A percentile compares a stretch with the other conserved stretches of the same genome.
These are phyloP conservation scores for Daldinia vernicosa DNA, from an alignment of 495 filamentous ascomycete species.

Conservation along the genomic window DNA sequence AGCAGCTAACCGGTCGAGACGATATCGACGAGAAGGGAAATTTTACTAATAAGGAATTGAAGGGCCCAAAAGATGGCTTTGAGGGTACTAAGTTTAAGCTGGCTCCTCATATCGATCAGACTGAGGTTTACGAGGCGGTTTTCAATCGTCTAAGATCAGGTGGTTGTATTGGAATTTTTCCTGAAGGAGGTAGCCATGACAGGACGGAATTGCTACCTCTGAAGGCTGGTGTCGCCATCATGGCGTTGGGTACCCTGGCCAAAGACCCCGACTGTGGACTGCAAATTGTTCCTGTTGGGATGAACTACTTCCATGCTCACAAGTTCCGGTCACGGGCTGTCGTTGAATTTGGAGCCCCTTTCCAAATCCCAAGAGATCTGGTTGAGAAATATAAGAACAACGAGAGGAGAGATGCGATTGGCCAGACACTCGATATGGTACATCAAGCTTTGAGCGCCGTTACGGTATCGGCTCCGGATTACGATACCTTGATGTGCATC, in stretches of 20 bases:
- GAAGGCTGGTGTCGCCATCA: conserved; percentile 97
- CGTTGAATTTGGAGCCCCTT: conserved; percentile 90
- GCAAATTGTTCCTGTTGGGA: conserved; percentile 98
- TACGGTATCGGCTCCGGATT: conserved; percentile 92
- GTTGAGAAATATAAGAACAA: conserved; percentile 86
- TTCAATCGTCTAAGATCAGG: conserved; percentile 81
- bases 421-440: conserved; percentile 81
- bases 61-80: conserved; percentile 67
- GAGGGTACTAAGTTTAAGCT: conserved; percentile 84
- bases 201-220: conserved; percentile 90
- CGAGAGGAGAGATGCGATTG: conserved; percentile 84
- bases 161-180: conserved; percentile 96
- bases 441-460: conserved; percentile 86
- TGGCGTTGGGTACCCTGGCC: conserved; percentile 94
- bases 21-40: conserved; percentile 70
- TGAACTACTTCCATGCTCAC: conserved; percentile 99
- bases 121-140: conserved; percentile 90
- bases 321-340: conserved; percentile 98
- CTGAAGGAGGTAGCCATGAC: conserved; percentile 97
- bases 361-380: conserved; percentile 81
- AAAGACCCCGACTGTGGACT: conserved; percentile 88
- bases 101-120: conserved; percentile 94
- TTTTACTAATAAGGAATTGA: conserved; percentile 57
- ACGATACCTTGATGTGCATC: conserved; percentile 97
- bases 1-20: conserved; percentile 80